Evolutionary conservation across 1,139 yeast genomes (phyloP), one percentile per base, ranked within the genome.

Genomic region (Groenewaldozyma sp.): DNA sequence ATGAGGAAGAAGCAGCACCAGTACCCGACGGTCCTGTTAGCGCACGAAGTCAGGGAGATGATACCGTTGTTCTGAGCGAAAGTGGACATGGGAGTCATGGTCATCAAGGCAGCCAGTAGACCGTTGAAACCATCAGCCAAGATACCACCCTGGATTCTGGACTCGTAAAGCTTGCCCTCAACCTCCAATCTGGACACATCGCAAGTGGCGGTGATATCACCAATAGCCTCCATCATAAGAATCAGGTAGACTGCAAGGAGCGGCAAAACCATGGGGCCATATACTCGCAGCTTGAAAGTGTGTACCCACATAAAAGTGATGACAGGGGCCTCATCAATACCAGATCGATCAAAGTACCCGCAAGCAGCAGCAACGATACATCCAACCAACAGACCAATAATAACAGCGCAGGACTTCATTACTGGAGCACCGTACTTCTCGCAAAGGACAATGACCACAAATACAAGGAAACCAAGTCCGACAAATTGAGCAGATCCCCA

Each of bases 31-130:
- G 71, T 68, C 62, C 93, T 73, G 53, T 81, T 78, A 41, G 95
- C 95, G 65, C 94, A 84, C 58, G 83, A 84, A 38, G 95, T 86
- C 56, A 86, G 71, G 31, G 94, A 79, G 50, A 87, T 84, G 45
- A 86, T 94, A 66, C 95, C 95, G 59, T 87, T 87, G 64, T 86
- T 87, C 62, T 86, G 95, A 11, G 95, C 95, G 66, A 86, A 86
- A 0, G 91, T 80, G 13, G 91, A 78, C 75, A 86, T 71, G 43
- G 95, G 94, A 34, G 94, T 81, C 45, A 82, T 68, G 33, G 68
- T 65, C 52, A 59, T 59, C 41, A 86, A 68, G 16, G 87, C 87
- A 4, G 93, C 80, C 5, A 84, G 50, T 26, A 81, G 53, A 44
- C 94, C 91, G 55, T 74, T 78, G 47, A 78, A 49, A 22, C 76